Evolutionary conservation across 352 stramenopile species (phyloP).

Genomic region (Phytophthora capsici): DNA sequence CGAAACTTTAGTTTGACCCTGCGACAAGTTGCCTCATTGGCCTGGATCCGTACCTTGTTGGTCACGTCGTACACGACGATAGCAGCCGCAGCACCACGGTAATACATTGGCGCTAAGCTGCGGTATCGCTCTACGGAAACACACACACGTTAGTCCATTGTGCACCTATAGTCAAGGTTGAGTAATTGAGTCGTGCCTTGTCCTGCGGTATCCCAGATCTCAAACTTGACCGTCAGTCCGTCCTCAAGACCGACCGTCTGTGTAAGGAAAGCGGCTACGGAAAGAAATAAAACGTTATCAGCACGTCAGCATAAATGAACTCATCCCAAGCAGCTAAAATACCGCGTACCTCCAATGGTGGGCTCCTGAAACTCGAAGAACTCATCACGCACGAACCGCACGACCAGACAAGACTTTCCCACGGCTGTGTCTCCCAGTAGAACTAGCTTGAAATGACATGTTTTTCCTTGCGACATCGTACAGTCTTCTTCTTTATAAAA

Average conservation of each 20-base stretch:
- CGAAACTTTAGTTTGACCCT: slow-evolving; percentile 11
- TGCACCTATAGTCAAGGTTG: neutral
- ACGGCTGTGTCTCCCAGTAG: slow-evolving; percentile 99
- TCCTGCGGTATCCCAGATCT: slow-evolving; percentile 99
- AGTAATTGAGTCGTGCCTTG: slow-evolving; percentile 69
- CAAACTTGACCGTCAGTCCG: slow-evolving; percentile 98
- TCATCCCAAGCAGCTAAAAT: neutral
- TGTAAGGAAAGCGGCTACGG: slow-evolving; percentile 95
- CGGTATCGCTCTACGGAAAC: slow-evolving; percentile 92
- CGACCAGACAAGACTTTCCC: slow-evolving; percentile 99
- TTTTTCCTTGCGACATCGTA: slow-evolving; percentile 86
- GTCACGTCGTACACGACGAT: slow-evolving; percentile 98
- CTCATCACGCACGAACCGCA: slow-evolving; percentile 99
- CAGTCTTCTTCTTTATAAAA: slow-evolving; percentile 12
- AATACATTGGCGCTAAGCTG: slow-evolving; percentile 98
- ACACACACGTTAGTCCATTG: slow-evolving; percentile 9
- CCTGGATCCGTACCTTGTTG: slow-evolving; percentile 84
- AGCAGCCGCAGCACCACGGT: slow-evolving; percentile 94
- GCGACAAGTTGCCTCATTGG: slow-evolving; percentile 3
- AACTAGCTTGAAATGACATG: slow-evolving; percentile 99
- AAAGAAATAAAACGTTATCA: slow-evolving; percentile 4
- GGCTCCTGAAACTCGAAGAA: slow-evolving; percentile 99
- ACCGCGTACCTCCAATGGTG: slow-evolving; percentile 91
- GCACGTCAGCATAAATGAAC: slow-evolving; percentile 6
- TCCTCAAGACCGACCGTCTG: slow-evolving; percentile 98